phyloP scores from a whole-genome alignment of 1,284 basidiomycete genomes.

The Cutaneotrichosporon sp. region DNA sequence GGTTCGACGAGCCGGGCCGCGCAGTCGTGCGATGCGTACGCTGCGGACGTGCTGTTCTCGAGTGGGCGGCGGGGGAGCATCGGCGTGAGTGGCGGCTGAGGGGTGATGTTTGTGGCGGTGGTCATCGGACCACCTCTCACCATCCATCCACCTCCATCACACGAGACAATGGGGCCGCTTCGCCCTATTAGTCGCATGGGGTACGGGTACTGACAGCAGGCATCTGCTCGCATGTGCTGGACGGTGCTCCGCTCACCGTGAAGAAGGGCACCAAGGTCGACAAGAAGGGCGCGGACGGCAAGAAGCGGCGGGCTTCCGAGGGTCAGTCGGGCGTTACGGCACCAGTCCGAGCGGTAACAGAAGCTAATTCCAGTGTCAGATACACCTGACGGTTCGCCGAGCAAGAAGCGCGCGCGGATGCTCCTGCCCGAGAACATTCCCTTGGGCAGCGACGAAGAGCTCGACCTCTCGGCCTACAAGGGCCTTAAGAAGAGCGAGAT shows the following conservation, averaged over 20 bases:
- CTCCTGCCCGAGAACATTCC: conserved; percentile 47
- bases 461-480: conserved; percentile 24
- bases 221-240: conserved; percentile 58
- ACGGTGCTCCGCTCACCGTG: conserved; percentile 47
- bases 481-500: conserved; percentile 40
- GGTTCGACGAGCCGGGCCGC: conserved; percentile 54
- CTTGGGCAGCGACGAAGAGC: conserved; percentile 20
- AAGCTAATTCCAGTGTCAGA: conserved; percentile 3
- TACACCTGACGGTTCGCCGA: conserved; percentile 17
- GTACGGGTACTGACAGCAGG: conserved; percentile 50
- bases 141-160: too few relatives aligned
- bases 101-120: too few relatives aligned
- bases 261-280: conserved; percentile 57
- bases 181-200: too few relatives aligned
- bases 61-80: conserved; percentile 70
- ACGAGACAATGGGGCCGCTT: too few relatives aligned
- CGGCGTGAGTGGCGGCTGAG: conserved; percentile 54
- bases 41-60: conserved; percentile 69
- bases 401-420: conserved; percentile 38
- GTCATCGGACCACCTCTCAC: neutral
- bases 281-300: conserved; percentile 17
- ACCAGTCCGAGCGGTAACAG: neutral
- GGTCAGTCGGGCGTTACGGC: too few relatives aligned
- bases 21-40: conserved; percentile 71
- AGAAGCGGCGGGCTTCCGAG: conserved; percentile 37